Evolutionary conservation across 805 yeast genomes (phyloP).

Genomic region (Kodamaea hsintzibuensis): DNA sequence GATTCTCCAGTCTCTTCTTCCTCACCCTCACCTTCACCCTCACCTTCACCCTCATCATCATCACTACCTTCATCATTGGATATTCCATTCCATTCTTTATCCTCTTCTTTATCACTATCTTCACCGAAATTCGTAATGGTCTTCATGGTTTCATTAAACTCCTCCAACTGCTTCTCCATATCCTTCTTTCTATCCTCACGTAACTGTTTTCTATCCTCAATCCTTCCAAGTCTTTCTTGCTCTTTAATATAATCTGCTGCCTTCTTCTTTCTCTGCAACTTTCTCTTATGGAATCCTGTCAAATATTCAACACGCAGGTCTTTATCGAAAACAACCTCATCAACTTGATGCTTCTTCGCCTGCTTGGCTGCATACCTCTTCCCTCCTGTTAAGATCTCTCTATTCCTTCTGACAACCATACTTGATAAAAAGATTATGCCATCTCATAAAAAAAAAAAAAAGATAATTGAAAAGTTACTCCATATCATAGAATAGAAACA

Average conservation of each 20-base stretch:
- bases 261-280: slow-evolving; percentile 81
- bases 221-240: slow-evolving; percentile 66
- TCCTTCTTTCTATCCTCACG: slow-evolving; percentile 71
- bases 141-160: slow-evolving; percentile 49
- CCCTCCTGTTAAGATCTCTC: slow-evolving; percentile 89
- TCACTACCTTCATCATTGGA: slow-evolving; percentile 10
- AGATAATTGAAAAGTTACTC: background rate
- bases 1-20: slow-evolving; percentile 5
- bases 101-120: slow-evolving; percentile 9
- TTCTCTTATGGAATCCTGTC: slow-evolving; percentile 95
- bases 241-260: slow-evolving; percentile 78
- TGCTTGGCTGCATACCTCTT: slow-evolving; percentile 72
- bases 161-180: slow-evolving; percentile 61
- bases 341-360: slow-evolving; percentile 66
- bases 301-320: slow-evolving; percentile 78
- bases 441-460: slow-evolving; percentile 5
- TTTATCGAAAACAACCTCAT: slow-evolving; percentile 82
- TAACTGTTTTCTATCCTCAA: slow-evolving; percentile 72
- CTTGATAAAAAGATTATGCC: background rate
- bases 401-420: slow-evolving; percentile 49
- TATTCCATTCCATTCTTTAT: slow-evolving; percentile 5
- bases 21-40: slow-evolving; percentile 10
- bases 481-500: slow-evolving; percentile 14
- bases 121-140: slow-evolving; percentile 20
- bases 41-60: slow-evolving; percentile 8